Base-by-base conservation (phyloP, 192 early-diverging fungal species). In the Coemansia sp. region DNA sequence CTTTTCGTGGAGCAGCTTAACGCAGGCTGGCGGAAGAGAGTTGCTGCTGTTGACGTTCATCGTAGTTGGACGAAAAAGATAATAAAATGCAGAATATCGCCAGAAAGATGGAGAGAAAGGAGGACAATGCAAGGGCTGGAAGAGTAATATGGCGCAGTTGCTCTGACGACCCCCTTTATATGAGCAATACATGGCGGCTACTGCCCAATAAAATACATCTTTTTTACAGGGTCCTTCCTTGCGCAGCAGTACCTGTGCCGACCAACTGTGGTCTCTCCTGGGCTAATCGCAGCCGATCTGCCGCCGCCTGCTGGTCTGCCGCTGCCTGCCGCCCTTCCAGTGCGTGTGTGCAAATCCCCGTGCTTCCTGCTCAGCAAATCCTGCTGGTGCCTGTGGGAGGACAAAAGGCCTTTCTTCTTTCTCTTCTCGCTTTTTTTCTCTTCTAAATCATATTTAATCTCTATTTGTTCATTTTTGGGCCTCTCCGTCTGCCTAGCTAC, bases 1-100 rank as follows among this genome's bases (percentile, higher is more conserved):
- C 62, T 82, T 82, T 47, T 76, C 79, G 56, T 77, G 74, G 3
- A 82, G 68, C 29, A 82, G 64, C 53, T 74, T 76, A 24, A 65
- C 35, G 54, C 79, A 77, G 2, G 79, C 79, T 31, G 60, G 74
- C 8, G 79, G 65, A 37, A 82, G 58, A 8, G 41, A n/a, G 12
- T 73, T 70, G 19, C 17, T 41, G 22, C 31, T 36, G 68, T 58
- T 70, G 67, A 35, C 32, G 15, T 53, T 53, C 51, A 53, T 53
- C 22, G 2, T 11, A 4, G 40, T 41, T 41, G 40, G 12, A 41
- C 12, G 17, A 11, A 41, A 7, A 17, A 41, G 19, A 19, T 17
- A 29, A 29, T 12, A 29, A 51, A 24, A 24, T 11, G 45, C 19
- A 47, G 22, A 47, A n/a, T n/a, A n/a, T n/a, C n/a, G n/a, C 22